Percentiles rank a stretch among this genome's conserved stretches.
These are phyloP conservation scores for Epithele typhae DNA, from an alignment of 768 basidiomycete species.

Conservation along the genomic window DNA sequence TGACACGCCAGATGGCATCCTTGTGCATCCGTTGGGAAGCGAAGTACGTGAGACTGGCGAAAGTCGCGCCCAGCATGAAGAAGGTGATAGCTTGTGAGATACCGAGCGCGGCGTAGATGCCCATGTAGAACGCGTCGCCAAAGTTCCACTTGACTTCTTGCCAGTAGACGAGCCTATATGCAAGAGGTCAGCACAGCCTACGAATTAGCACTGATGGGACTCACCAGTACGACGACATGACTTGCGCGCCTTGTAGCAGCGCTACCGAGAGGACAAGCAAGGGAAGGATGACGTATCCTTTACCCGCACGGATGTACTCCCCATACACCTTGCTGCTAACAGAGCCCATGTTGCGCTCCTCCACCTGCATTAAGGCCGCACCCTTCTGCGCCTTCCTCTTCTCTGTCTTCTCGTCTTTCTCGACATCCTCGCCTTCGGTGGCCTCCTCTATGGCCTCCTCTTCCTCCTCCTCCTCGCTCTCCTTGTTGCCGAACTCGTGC, in stretches of 20 bases:
- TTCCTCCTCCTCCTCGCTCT: conserved; percentile 45
- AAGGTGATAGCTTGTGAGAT: conserved; percentile 61
- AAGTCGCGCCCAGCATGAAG: conserved; percentile 63
- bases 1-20: conserved; percentile 58
- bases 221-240: conserved; percentile 74
- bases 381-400: conserved; percentile 39
- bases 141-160: conserved; percentile 53
- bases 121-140: conserved; percentile 68
- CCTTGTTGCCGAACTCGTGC: conserved; percentile 70
- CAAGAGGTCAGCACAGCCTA: conserved; percentile 10
- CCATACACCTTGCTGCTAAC: conserved; percentile 52
- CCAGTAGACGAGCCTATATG: conserved; percentile 77
- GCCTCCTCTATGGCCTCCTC: conserved; percentile 37
- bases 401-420: conserved; percentile 33
- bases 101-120: conserved; percentile 72
- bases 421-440: conserved; percentile 24
- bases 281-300: conserved; percentile 62
- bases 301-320: conserved; percentile 66
- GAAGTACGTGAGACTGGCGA: conserved; percentile 70
- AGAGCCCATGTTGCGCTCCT: conserved; percentile 79
- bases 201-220: conserved; percentile 15
- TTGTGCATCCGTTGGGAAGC: conserved; percentile 68
- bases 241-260: conserved; percentile 63
- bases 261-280: conserved; percentile 55
- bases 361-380: conserved; percentile 70